Conservation (phyloP, 2,329 filamentous ascomycete genomes). For the Sporothrix euskadiensis region DNA sequence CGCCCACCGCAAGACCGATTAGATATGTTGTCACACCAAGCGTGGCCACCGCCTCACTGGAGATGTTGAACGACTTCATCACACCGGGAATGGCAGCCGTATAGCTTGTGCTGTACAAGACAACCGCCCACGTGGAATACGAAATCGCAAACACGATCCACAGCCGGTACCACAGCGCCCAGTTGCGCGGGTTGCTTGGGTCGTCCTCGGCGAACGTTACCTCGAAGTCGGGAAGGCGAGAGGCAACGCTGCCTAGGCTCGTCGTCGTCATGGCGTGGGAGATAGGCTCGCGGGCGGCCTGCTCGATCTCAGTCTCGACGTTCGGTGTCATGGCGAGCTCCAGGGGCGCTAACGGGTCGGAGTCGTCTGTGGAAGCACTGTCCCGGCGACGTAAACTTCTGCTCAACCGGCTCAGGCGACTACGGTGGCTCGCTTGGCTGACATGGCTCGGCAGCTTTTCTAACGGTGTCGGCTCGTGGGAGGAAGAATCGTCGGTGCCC, state of each 20-base stretch:
- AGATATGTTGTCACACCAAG: conserved; percentile 75
- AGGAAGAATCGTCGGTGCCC: conserved; percentile 18
- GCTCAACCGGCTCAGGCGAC: conserved; percentile 10
- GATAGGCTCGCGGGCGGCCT: conserved; percentile 42
- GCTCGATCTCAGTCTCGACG: conserved; percentile 30
- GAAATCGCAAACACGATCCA: conserved; percentile 46
- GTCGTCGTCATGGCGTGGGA: conserved; percentile 43
- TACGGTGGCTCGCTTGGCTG: conserved; percentile 17
- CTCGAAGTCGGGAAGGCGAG: conserved; percentile 60
- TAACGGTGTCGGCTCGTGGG: conserved; percentile 14
- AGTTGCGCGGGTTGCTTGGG: conserved; percentile 64
- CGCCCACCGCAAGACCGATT: conserved; percentile 67
- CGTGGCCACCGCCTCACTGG: conserved; percentile 57
- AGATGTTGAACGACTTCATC: conserved; percentile 61
- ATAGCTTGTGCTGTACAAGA: conserved; percentile 74
- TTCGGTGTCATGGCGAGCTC: conserved; percentile 33
- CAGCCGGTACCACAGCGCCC: conserved; percentile 54
- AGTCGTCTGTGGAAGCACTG: conserved; percentile 29
- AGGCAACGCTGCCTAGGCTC: conserved; percentile 44
- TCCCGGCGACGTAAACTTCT: conserved; percentile 18
- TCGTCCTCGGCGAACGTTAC: conserved; percentile 66
- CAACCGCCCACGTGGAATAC: conserved; percentile 49
- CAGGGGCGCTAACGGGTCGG: conserved; percentile 32
- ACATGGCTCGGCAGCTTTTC: conserved; percentile 18
- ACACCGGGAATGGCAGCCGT: conserved; percentile 68